Conservation (phyloP, 371 early-diverging fungal species). For the Apophysomyces variabilis region DNA sequence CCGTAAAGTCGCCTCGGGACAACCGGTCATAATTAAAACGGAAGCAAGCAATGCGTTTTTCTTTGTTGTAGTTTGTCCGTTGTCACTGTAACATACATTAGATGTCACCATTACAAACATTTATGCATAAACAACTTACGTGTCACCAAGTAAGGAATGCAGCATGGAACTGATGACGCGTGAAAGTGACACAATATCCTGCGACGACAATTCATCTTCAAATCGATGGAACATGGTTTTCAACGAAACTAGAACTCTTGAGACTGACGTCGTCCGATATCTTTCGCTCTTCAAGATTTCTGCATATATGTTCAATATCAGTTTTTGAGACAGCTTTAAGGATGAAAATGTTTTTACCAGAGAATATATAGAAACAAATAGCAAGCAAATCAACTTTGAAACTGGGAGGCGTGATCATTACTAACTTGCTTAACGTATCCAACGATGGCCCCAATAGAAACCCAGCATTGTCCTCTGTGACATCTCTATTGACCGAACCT, state of each 20-base stretch:
- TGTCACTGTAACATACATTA: constrained; percentile 13
- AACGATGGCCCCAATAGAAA: constrained; percentile 41
- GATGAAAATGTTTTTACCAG: constrained; percentile 24
- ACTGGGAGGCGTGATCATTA: constrained; percentile 40
- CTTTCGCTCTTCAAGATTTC: constrained; percentile 36
- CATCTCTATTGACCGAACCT: constrained; percentile 5
- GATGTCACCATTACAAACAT: neutral
- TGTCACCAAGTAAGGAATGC: constrained; percentile 33
- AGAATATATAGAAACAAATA: constrained; percentile 46
- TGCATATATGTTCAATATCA: constrained; percentile 3
- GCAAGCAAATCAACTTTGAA: constrained; percentile 53
- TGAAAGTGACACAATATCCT: constrained; percentile 33
- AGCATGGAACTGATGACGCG: constrained; percentile 37
- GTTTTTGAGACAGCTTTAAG: neutral
- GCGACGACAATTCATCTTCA: constrained; percentile 29
- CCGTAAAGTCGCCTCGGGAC: constrained; percentile 42
- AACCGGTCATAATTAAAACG: constrained; percentile 46
- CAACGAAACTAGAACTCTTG: constrained; percentile 48
- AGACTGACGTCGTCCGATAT: constrained; percentile 38
- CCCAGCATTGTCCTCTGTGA: constrained; percentile 24
- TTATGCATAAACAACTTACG: neutral
- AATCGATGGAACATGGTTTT: constrained; percentile 44
- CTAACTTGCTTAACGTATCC: constrained; percentile 49
- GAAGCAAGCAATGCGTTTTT: constrained; percentile 49
- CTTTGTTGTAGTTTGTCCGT: constrained; percentile 15